A percentile compares a stretch with the other conserved stretches of the same genome.
Evolutionary conservation across 164 flowering plant species (phyloP).

Genomic region (Stephania japonica): DNA sequence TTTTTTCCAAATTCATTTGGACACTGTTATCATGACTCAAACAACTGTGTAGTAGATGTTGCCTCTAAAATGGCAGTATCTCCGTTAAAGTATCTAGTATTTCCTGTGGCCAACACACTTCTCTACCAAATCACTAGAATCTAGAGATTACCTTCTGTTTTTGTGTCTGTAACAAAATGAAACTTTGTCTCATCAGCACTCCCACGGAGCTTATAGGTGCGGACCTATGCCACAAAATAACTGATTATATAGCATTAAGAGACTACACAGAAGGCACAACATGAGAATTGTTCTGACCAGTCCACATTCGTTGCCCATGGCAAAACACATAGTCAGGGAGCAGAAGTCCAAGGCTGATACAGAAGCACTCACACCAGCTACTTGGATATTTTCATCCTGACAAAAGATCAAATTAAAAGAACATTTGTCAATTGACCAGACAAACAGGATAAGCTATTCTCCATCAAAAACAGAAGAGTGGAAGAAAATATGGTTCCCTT

Average conservation of each 20-base stretch:
- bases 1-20: background rate
- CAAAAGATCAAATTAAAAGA: constrained; percentile 1
- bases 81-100: background rate
- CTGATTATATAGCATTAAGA: constrained; percentile 6
- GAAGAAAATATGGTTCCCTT: background rate
- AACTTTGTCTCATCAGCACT: constrained; percentile 33
- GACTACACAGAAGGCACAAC: background rate
- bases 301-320: constrained; percentile 76
- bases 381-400: constrained; percentile 50
- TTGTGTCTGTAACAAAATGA: constrained; percentile 48
- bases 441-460: constrained; percentile 1
- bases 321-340: constrained; percentile 39
- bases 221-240: constrained; percentile 42
- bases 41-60: background rate
- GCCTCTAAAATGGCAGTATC: too few relatives aligned
- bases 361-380: constrained; percentile 43
- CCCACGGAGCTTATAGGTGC: constrained; percentile 40
- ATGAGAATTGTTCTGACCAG: constrained; percentile 50
- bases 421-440: background rate
- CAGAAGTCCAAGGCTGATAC: constrained; percentile 66
- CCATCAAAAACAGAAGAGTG: background rate
- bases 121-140: background rate
- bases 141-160: constrained; percentile 23
- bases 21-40: background rate
- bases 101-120: background rate